These are phyloP conservation scores for Candolleomyces efflorescens DNA, from an alignment of 768 basidiomycete species.

Conservation along the genomic window DNA sequence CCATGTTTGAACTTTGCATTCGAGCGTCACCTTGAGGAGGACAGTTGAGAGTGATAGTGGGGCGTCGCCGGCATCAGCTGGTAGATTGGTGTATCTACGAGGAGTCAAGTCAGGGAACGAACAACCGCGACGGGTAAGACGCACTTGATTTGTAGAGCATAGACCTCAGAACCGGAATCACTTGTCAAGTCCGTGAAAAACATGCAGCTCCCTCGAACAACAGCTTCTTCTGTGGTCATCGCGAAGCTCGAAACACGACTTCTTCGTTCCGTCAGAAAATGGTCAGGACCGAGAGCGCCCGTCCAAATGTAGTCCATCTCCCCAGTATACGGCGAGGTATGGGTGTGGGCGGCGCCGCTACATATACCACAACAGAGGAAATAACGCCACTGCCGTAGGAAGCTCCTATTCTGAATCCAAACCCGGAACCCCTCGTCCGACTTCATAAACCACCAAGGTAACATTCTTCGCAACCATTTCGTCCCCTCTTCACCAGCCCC, in stretches of 20 bases:
- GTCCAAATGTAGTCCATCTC: constrained; percentile 26
- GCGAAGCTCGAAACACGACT: background rate
- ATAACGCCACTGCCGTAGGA: constrained; percentile 22
- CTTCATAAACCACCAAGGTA: constrained; percentile 23
- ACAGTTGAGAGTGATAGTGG: background rate
- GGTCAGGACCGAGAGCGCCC: constrained; percentile 18
- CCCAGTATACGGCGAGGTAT: constrained; percentile 13
- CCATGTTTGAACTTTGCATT: background rate
- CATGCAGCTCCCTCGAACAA: background rate
- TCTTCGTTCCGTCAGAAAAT: constrained; percentile 16
- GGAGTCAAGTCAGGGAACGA: background rate
- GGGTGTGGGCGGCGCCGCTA: constrained; percentile 5
- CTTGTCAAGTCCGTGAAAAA: background rate
- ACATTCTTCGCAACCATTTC: constrained; percentile 9
- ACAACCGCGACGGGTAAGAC: background rate
- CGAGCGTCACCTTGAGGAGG: background rate
- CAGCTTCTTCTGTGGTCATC: background rate
- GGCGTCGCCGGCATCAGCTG: background rate
- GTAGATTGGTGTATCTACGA: background rate
- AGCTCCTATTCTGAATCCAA: constrained; percentile 18
- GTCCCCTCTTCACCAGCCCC: background rate
- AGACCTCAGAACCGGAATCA: background rate
- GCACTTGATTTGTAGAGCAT: background rate
- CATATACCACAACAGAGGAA: constrained; percentile 16
- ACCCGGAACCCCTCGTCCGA: constrained; percentile 2